These are phyloP conservation scores for Phalaenopsis hybrid DNA, from an alignment of 116 monocot genomes.

Conservation along the genomic window DNA sequence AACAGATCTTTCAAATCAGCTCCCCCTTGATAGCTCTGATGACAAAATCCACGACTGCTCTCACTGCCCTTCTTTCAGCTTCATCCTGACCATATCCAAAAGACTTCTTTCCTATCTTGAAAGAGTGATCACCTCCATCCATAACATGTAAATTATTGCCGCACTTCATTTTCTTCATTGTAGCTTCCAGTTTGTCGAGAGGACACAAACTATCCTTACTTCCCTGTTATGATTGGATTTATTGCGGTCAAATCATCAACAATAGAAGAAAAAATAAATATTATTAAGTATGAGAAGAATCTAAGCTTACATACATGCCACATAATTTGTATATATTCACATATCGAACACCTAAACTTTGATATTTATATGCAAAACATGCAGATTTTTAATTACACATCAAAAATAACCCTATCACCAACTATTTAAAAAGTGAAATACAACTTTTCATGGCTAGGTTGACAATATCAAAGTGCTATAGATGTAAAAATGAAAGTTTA, in stretches of 20 bases:
- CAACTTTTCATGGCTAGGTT: no score
- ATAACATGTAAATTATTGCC: slow-evolving; percentile 61
- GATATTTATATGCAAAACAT: no score
- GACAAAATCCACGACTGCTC: slow-evolving; percentile 52
- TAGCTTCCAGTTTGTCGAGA: slow-evolving; percentile 51
- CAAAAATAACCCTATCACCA: not conserved
- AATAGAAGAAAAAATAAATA: not conserved
- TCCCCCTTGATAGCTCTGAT: slow-evolving; percentile 9
- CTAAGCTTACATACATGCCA: not conserved
- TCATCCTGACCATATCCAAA: slow-evolving; percentile 48
- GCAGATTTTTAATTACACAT: no score
- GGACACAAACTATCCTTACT: slow-evolving; percentile 81
- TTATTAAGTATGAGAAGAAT: not conserved
- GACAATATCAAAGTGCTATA: no score
- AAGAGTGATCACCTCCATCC: slow-evolving; percentile 83
- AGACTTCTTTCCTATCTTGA: slow-evolving; percentile 87
- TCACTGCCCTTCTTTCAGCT: slow-evolving; percentile 50
- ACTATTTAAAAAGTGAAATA: no score
- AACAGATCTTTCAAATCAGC: slow-evolving; percentile 3
- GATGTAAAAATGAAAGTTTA: no score
- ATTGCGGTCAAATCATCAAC: not conserved
- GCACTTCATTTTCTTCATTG: slow-evolving; percentile 69
- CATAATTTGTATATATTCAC: no score
- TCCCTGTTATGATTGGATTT: slow-evolving; percentile 34
- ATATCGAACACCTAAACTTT: no score